Base-by-base conservation (phyloP, 2,329 filamentous ascomycete species). In the Gremmenia infestans region DNA sequence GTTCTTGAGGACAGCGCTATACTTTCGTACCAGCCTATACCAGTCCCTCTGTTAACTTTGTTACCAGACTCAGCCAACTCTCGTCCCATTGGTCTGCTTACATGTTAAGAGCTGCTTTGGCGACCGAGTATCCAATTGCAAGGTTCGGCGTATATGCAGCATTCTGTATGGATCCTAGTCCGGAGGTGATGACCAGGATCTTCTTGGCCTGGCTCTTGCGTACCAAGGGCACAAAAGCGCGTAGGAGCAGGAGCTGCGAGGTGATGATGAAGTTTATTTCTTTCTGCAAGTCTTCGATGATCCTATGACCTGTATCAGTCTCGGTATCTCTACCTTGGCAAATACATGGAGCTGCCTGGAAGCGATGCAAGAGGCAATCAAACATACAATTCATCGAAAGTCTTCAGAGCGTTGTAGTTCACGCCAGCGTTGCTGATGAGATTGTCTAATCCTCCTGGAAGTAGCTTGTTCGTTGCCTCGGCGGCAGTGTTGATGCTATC, bases 341-440 rank as follows among this genome's bases (percentile, higher is more conserved):
- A 8, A 28, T 28, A 2, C 5, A 28, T 22, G 22, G 22, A 6
- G 3, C 8, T 2, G 25, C 6, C 25, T 8, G 25, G 7, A 8
- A 2, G 25, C 7, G 25, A 7, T 28, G 25, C 25, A 28, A 28
- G 25, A 1, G 6, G 7, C 25, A 28, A 8, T n/a, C 23, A 5
- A 52, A 56, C 60, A 12, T 48, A 63, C 64, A 63, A 22, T 17
- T 65, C 56, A 14, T 65, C 62, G 28, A 63, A 66, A 3, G 55
- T 39, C 15, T 52, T 36, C 12, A 54, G 48, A 0, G 50, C 50
- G 12, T 56, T 37, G 5, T 50, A 51, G 46, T 37, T 55, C 8
- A 60, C 46, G 11, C 64, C 64, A 8, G 64, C 64, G 36, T 63
- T 66, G 48, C 59, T 61, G 37, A 66, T 54, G 43, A 66, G 58